Base-by-base conservation (phyloP, 495 filamentous ascomycete species). In the Cairneyella variabilis region DNA sequence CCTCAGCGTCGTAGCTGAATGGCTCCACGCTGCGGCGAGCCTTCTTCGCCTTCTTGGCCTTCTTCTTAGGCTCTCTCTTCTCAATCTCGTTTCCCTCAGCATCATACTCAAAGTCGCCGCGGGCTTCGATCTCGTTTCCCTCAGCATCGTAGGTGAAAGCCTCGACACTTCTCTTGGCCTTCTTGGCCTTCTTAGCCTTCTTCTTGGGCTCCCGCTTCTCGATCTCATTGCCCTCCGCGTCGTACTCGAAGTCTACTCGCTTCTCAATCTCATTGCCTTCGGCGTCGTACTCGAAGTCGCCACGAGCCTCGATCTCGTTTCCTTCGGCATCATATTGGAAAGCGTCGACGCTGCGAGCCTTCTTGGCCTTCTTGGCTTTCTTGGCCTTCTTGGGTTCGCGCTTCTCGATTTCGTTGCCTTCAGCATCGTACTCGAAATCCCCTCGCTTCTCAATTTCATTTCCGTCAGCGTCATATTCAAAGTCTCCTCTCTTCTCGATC, bases 71-170 rank as follows among this genome's bases (percentile, higher is more conserved):
- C 28, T 37, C 47, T 3, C 47, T 6, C 8, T 37, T 30, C 20
- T 51, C 54, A 38, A 57, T 50, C 28, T 57, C 54, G 28, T 57
- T 49, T n/a, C 47, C 44, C n/a, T 51, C 54, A 10, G 39, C 22
- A 30, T 50, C 48, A 30, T 47, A 51, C 14, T 48, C 41, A n/a
- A 46, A 51, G 17, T 44, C 52, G 9, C 12, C 20, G n/a, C 37
- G 16, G n/a, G n/a, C n/a, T n/a, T 46, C 51, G 16, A 54, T 45
- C 42, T 54, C 51, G 25, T 54, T 43, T 9, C 40, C 38, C 16
- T 45, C 51, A 17, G 28, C 14, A 28, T 45, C 42, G 21, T 40
- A 47, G 17, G 30, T 32, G 16, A 38, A 46, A 25, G n/a, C n/a
- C n/a, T n/a, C n/a, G n/a, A n/a, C n/a, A n/a, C n/a, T n/a, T n/a